Evolutionary conservation across 768 basidiomycete species (phyloP).

Genomic region (Lactarius sanguifluus): DNA sequence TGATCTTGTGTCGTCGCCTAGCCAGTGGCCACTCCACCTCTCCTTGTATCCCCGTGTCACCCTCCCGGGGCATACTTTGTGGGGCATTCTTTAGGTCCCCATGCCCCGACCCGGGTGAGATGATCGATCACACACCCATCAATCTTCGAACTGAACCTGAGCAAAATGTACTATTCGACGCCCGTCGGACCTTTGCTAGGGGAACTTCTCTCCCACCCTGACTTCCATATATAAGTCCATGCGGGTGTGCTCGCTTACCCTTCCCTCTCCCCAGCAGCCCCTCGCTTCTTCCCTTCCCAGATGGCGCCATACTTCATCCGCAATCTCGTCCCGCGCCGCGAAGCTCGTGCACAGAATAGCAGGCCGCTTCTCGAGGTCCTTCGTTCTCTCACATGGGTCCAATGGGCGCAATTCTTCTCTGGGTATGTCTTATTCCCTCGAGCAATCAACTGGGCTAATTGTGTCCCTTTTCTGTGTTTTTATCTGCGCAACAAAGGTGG

Average conservation of each 20-base stretch:
- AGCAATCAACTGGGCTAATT: neutral
- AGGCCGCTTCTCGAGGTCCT: constrained; percentile 45
- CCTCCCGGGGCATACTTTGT: neutral
- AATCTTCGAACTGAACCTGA: neutral
- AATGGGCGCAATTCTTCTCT: constrained; percentile 55
- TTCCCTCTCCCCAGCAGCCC: neutral
- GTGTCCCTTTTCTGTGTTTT: neutral
- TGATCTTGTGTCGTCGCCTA: neutral
- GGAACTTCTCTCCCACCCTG: neutral
- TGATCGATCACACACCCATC: constrained; percentile 1
- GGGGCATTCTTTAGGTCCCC: too few relatives aligned
- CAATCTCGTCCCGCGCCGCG: constrained; percentile 25
- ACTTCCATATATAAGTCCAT: neutral
- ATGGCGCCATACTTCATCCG: constrained; percentile 30
- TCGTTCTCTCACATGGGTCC: constrained; percentile 44
- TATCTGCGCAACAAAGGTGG: constrained; percentile 47
- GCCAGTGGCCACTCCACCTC: neutral
- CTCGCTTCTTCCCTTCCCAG: neutral
- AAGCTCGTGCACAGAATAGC: constrained; percentile 7
- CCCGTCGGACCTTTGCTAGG: neutral
- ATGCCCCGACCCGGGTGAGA: neutral
- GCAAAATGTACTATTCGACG: neutral
- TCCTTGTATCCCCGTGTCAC: neutral
- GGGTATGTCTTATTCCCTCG: constrained; percentile 40
- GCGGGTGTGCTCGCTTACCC: neutral